Evolutionary conservation across 2,329 filamentous ascomycete genomes (phyloP).

Genomic region (Blastomyces gilchristii): DNA sequence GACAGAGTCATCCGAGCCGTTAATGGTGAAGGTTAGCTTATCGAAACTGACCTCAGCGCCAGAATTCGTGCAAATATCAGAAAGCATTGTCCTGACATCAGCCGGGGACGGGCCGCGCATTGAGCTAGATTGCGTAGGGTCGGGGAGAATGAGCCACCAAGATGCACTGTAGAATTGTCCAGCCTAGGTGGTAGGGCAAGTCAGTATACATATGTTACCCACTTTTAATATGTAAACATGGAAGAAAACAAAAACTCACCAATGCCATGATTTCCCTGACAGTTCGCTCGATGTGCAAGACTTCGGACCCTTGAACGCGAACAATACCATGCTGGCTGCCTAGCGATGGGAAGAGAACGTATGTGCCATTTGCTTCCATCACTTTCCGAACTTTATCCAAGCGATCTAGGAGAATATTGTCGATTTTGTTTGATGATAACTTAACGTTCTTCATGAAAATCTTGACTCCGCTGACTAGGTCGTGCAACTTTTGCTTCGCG

Average conservation of each 20-base stretch:
- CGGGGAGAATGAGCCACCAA: conserved; percentile 82
- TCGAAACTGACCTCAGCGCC: conserved; percentile 92
- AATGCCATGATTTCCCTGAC: conserved; percentile 92
- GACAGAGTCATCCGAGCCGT: conserved; percentile 90
- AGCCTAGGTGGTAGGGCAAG: conserved; percentile 44
- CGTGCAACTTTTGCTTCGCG: conserved; percentile 84
- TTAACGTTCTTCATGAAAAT: conserved; percentile 86
- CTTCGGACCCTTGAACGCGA: conserved; percentile 84
- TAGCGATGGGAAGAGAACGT: conserved; percentile 81
- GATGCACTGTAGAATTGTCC: conserved; percentile 96
- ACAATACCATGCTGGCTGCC: conserved; percentile 76
- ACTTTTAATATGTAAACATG: not conserved
- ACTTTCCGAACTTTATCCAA: conserved; percentile 97
- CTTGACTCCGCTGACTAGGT: conserved; percentile 69
- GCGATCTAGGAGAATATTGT: conserved; percentile 81
- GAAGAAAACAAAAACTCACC: conserved; percentile 42
- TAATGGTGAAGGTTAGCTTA: conserved; percentile 85
- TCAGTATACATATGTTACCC: not conserved
- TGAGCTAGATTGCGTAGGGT: conserved; percentile 48
- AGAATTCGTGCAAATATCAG: conserved; percentile 92
- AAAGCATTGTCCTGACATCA: conserved; percentile 81
- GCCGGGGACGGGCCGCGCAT: conserved; percentile 50
- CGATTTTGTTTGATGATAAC: conserved; percentile 83
- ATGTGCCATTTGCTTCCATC: conserved; percentile 90
- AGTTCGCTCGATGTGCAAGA: conserved; percentile 86